Evolutionary conservation across 139 green algal genomes (phyloP).

Genomic region (Dunaliella sp.): DNA sequence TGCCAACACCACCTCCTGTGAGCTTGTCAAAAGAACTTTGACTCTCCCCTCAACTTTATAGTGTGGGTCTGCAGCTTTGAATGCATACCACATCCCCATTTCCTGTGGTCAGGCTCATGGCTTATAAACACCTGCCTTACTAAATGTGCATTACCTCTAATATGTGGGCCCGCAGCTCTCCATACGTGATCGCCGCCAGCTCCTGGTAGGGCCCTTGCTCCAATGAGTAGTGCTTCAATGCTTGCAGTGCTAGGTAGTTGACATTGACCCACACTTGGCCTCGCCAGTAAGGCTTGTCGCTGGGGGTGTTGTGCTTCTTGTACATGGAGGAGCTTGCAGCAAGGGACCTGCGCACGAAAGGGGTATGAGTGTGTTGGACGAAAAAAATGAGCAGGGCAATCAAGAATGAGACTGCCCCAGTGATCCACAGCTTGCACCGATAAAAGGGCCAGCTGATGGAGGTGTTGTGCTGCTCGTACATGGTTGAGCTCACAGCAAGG

Average conservation of each 20-base stretch:
- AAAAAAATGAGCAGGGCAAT: too few species aligned
- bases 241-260: constrained; percentile 85
- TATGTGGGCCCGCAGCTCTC: neutral
- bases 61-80: too few species aligned
- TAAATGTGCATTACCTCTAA: neutral
- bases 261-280: constrained; percentile 92
- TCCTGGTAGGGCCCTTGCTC: constrained; percentile 1
- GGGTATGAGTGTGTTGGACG: too few species aligned
- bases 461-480: constrained; percentile 74
- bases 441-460: constrained; percentile 91
- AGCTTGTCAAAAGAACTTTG: too few species aligned
- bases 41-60: too few species aligned
- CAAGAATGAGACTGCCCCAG: too few species aligned
- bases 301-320: constrained; percentile 77
- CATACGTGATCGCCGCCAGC: neutral
- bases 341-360: constrained; percentile 13
- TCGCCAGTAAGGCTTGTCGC: constrained; percentile 93
- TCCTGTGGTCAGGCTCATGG: too few species aligned
- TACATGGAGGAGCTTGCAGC: constrained; percentile 12
- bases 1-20: too few species aligned
- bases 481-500: neutral
- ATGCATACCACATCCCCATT: too few species aligned
- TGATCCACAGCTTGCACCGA: constrained; percentile 89
- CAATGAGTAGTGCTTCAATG: constrained; percentile 45
- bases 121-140: too few species aligned